Base-by-base conservation (phyloP, 2,329 filamentous ascomycete genomes). In the Fusarium coicis region DNA sequence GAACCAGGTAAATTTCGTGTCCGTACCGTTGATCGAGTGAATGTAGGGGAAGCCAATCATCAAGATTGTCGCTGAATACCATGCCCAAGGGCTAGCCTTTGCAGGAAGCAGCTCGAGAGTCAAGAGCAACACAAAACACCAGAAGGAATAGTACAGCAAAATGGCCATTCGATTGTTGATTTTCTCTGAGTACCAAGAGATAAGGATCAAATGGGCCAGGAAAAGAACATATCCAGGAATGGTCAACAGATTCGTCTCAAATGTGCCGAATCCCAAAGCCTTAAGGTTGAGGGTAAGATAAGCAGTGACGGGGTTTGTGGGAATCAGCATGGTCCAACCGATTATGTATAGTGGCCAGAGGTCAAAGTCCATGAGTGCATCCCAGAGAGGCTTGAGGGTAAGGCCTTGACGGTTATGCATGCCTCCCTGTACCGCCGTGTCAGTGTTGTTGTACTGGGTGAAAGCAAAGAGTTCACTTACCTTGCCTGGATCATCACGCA, bases 371-470 rank as follows among this genome's bases (percentile, higher is more conserved):
- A 80, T 81, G 11, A 89, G 75, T 8, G 85, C 83, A 21, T 85
- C 76, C 83, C 85, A 87, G 2, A 89, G 82, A 6, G 84, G 80
- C 14, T 79, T 81, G 5, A 82, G 80, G 1, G 85, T 86, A n/a
- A 90, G 81, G 2, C 85, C 85, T 75, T 90, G 83, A 10, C 88
- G 85, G 64, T 90, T 90, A 75, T 90, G 87, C 86, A 91, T 89
- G 55, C 85, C 84, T 42, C 86, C 86, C 76, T 88, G 16, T 5
- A 18, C 9, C 26, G n/a, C 7, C 10, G n/a, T 44, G 37, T 73
- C n/a, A 73, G 53, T 40, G 23, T 3, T 30, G 26, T 4, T 18
- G 15, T 1, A 11, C 10, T 19, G 19, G 16, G 21, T 10, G 10
- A 28, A 9, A 2, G 7, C 3, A 19, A 1, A 1, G 10, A 9